Conservation (phyloP, 768 basidiomycete species). For the Auriculariales sp. region DNA sequence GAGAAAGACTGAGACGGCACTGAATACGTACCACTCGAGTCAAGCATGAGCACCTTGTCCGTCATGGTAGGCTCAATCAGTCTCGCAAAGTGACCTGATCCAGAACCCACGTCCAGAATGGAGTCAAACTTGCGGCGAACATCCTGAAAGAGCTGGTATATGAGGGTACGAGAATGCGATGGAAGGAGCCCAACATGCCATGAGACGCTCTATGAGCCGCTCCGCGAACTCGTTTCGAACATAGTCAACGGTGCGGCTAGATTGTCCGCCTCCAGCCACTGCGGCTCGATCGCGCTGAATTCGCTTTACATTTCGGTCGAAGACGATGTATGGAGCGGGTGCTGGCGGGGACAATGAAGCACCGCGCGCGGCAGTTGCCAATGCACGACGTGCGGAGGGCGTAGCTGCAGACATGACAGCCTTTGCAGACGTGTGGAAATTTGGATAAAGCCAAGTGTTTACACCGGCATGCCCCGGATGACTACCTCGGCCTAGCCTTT, state of each 20-base stretch:
- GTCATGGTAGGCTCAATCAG: conserved; percentile 55
- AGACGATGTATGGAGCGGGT: conserved; percentile 64
- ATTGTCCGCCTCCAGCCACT: conserved; percentile 33
- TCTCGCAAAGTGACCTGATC: conserved; percentile 84
- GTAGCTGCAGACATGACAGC: conserved; percentile 4
- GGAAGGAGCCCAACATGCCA: conserved; percentile 31
- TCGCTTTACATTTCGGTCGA: conserved; percentile 69
- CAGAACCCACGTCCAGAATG: conserved; percentile 79
- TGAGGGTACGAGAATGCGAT: conserved; percentile 1
- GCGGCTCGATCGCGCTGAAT: conserved; percentile 69
- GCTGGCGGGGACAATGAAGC: conserved; percentile 28
- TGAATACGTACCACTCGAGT: conserved; percentile 55
- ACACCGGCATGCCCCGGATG: too few species aligned
- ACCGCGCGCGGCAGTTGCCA: conserved; percentile 16
- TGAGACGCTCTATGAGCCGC: conserved; percentile 75
- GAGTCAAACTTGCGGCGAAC: conserved; percentile 71
- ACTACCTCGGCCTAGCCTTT: too few species aligned
- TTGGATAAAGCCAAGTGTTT: too few species aligned
- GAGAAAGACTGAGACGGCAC: conserved; percentile 1
- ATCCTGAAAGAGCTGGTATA: conserved; percentile 40
- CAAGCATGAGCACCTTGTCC: conserved; percentile 68
- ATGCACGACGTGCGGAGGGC: conserved; percentile 1
- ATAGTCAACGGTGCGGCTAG: conserved; percentile 78
- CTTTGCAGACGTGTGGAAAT: too few species aligned
- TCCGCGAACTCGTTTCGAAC: conserved; percentile 83